These are phyloP conservation scores for Chaetomium fimeti DNA, from an alignment of 495 filamentous ascomycete genomes.

Conservation along the genomic window DNA sequence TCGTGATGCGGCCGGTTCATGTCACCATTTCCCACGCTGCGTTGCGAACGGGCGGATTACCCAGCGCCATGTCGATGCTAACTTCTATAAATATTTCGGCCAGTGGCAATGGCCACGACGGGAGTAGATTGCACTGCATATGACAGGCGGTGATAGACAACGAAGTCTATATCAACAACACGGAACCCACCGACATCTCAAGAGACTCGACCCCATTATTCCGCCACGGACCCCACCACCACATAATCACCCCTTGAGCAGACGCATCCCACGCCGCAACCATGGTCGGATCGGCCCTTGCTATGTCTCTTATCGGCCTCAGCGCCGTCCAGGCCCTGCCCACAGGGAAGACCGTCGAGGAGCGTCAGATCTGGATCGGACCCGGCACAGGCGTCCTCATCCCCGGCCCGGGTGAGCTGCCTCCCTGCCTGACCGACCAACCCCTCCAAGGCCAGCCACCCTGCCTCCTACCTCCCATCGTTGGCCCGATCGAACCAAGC, in stretches of 20 bases:
- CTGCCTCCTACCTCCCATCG: conserved; percentile 32
- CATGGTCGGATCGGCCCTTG: conserved; percentile 35
- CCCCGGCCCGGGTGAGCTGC: conserved; percentile 15
- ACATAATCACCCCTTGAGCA: conserved; percentile 16
- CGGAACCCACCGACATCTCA: conserved; percentile 13
- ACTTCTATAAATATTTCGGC: conserved; percentile 34
- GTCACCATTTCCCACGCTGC: conserved; percentile 23
- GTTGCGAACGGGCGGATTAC: conserved; percentile 20
- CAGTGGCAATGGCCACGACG: conserved; percentile 14
- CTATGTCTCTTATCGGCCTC: conserved; percentile 35
- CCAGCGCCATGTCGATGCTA: conserved; percentile 16
- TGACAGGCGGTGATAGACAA: background rate
- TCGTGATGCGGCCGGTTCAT: conserved; percentile 23
- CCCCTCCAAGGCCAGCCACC: conserved; percentile 21
- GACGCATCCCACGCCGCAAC: conserved; percentile 15
- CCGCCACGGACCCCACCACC: conserved; percentile 23
- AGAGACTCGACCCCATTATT: conserved; percentile 9
- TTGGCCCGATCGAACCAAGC: conserved; percentile 28
- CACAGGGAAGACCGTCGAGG: conserved; percentile 20
- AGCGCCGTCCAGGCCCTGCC: conserved; percentile 36
- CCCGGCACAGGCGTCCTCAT: conserved; percentile 14
- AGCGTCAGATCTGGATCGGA: conserved; percentile 27
- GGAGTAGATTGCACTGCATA: background rate
- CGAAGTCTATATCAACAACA: conserved; percentile 29
- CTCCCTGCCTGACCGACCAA: conserved; percentile 15